Evolutionary conservation across 139 green algal genomes (phyloP).

Genomic region (Mesotaenium endlicherianum): DNA sequence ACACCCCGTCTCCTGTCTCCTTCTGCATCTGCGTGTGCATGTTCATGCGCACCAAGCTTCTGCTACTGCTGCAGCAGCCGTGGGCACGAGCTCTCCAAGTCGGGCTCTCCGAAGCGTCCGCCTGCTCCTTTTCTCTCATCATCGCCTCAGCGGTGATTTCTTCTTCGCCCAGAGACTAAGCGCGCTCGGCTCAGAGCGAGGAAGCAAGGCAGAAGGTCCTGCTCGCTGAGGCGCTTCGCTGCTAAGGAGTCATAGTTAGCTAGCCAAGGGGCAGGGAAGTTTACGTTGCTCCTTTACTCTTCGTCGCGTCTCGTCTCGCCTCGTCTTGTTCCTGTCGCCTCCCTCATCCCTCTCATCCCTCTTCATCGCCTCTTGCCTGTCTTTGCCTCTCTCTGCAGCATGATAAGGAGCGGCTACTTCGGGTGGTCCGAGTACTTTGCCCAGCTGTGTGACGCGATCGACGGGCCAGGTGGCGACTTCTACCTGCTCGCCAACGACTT

Average conservation of each 20-base stretch:
- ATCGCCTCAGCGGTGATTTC: too few species aligned
- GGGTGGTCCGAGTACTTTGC: constrained; percentile 94
- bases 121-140: background rate
- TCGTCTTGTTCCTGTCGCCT: background rate
- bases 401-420: constrained; percentile 83
- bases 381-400: constrained; percentile 16
- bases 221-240: too few species aligned
- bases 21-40: background rate
- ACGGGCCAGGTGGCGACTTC: constrained; percentile 69
- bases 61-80: too few species aligned
- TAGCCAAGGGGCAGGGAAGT: background rate
- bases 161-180: too few species aligned
- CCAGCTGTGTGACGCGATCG: constrained; percentile 82
- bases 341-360: background rate
- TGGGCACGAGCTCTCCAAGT: too few species aligned
- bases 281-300: background rate
- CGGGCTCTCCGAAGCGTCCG: background rate
- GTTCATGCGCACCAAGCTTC: background rate
- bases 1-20: background rate
- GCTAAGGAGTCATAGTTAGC: too few species aligned
- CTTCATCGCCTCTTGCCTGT: background rate
- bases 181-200: too few species aligned
- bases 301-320: background rate
- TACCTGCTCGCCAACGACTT: constrained; percentile 99
- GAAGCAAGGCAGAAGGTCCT: too few species aligned